phyloP scores from a whole-genome alignment of 345 rosid genomes.

The Hibiscus trionum region DNA sequence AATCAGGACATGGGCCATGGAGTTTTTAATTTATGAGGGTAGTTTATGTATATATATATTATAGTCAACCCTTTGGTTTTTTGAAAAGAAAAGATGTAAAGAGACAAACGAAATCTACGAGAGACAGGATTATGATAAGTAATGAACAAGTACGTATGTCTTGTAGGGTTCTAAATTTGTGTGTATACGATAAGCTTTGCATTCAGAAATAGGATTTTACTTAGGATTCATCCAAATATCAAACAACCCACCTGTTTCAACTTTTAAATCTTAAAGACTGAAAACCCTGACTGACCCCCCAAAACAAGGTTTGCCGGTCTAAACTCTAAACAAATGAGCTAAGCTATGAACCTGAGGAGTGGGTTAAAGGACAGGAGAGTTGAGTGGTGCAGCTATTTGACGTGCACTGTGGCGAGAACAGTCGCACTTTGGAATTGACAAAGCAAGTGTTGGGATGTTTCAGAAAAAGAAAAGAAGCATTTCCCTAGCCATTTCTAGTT shows the following conservation, averaged over 20 bases:
- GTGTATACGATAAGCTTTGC: background rate
- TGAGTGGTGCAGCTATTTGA: constrained; percentile 13
- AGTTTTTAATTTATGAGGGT: background rate
- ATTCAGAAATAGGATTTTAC: constrained; percentile 11
- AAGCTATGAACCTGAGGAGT: background rate
- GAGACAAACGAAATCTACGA: background rate
- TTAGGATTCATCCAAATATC: constrained; percentile 6
- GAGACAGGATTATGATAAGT: background rate
- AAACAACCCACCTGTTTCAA: constrained; percentile 2
- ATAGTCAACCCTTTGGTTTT: background rate
- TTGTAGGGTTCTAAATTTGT: background rate
- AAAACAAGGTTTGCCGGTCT: background rate
- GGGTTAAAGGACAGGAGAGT: background rate
- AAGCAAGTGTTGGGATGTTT: background rate
- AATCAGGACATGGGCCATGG: background rate
- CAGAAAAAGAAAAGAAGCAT: background rate
- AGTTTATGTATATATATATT: background rate
- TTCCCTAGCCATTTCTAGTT: background rate
- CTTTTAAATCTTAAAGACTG: background rate
- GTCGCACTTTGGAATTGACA: constrained; percentile 8
- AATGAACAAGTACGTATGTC: background rate
- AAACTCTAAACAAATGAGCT: background rate
- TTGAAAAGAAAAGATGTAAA: too few species aligned
- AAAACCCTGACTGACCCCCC: background rate
- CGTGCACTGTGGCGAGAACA: constrained; percentile 13